Percentiles rank a stretch among this genome's conserved stretches.
Conservation (phyloP, 2,329 filamentous ascomycete species). For the Scorias spongiosa region DNA sequence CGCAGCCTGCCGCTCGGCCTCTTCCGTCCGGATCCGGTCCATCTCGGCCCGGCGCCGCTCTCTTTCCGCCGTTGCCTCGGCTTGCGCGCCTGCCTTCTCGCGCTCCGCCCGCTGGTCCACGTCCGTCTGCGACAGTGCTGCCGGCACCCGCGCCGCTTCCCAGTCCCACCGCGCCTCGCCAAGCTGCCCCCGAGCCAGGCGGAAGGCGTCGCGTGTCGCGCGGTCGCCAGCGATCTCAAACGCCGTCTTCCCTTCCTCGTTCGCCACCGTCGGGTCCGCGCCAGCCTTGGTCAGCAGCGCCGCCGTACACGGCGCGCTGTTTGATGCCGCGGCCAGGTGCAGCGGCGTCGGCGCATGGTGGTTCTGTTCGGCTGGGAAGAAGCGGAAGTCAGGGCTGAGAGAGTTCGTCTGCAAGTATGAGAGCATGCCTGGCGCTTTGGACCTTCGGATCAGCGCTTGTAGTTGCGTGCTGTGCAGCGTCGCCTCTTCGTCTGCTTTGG, state of each 20-base stretch:
- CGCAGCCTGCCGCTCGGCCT: slow-evolving; percentile 38
- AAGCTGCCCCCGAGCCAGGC: slow-evolving; percentile 67
- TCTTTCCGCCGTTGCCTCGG: slow-evolving; percentile 44
- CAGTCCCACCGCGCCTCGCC: slow-evolving; percentile 67
- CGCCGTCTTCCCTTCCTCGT: slow-evolving; percentile 63
- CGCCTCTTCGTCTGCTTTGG: slow-evolving; percentile 71
- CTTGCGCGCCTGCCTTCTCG: slow-evolving; percentile 54
- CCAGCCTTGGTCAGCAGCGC: slow-evolving; percentile 61
- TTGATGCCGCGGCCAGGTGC: slow-evolving; percentile 71
- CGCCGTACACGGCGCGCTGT: slow-evolving; percentile 59
- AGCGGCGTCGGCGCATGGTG: slow-evolving; percentile 71
- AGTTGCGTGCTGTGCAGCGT: slow-evolving; percentile 77
- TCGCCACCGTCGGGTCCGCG: slow-evolving; percentile 57
- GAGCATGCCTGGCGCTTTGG: slow-evolving; percentile 73
- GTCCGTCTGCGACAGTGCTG: slow-evolving; percentile 54
- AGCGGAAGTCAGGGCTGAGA: slow-evolving; percentile 56
- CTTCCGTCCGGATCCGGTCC: slow-evolving; percentile 54
- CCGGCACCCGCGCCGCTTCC: slow-evolving; percentile 58
- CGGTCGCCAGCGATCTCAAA: slow-evolving; percentile 83
- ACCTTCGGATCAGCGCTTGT: slow-evolving; percentile 73
- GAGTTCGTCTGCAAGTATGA: slow-evolving; percentile 69
- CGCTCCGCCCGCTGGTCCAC: slow-evolving; percentile 52
- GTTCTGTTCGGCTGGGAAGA: slow-evolving; percentile 56
- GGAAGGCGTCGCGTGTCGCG: slow-evolving; percentile 76
- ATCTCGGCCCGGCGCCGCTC: slow-evolving; percentile 60